Base-by-base conservation (phyloP, 2,329 filamentous ascomycete species). In the Penicillium sumatraense region DNA sequence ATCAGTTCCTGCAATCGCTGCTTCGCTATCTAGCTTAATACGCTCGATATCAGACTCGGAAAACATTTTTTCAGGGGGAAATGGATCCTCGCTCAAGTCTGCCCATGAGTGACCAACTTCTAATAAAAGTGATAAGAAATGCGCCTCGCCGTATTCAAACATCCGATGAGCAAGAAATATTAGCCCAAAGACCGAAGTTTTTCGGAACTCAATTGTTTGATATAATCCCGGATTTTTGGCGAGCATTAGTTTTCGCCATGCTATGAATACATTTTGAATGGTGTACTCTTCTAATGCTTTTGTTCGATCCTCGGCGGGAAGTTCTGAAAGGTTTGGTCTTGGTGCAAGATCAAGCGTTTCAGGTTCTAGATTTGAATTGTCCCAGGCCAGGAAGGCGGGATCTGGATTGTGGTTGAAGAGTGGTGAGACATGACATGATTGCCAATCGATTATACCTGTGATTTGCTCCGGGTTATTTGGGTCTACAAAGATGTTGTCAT, bases 401-500 rank as follows among this genome's bases (percentile, higher is more conserved):
- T 68, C 60, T 29, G 59, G 59, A 50, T 56, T 61, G 6, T 71
- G 65, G 49, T 65, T 64, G 44, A 70, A 66, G 26, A 72, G 62
- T 1, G 69, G 68, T 1, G 65, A 64, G 44, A 70, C 53, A 35
- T 70, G 66, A 18, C 58, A 61, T 21, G 64, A 67, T 53, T 72
- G 67, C 69, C 68, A 72, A 57, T 72, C 66, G 23, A 73, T 69
- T 6, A 73, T 70, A 10, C 63, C 59, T 4, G 64, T 63, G 20
- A 72, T 67, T 5, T 53, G 60, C 51, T 50, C 60, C 1, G 64
- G 60, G 36, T 70, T 62, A 7, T 62, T 11, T 18, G 65, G 67
- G 56, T 73, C 69, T 26, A 72, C 62, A 24, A 72, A 73, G 49
- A 73, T 55, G 53, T 70, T 71, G 20, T 68, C 64, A 57, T 63